Base-by-base conservation (phyloP, 768 basidiomycete genomes). In the Pisolithus sp. region DNA sequence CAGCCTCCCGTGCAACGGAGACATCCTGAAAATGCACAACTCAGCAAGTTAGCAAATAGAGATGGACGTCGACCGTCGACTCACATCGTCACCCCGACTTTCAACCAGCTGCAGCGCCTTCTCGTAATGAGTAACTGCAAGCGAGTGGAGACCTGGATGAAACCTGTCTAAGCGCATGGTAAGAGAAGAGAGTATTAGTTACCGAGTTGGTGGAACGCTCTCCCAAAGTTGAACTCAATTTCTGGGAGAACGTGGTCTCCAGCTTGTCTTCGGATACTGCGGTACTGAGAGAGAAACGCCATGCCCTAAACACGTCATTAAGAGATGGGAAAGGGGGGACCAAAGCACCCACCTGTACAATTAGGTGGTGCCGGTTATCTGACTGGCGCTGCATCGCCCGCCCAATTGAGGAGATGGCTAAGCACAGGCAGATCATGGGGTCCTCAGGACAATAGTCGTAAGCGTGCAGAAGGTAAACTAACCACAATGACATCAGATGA, bases 201-300 rank as follows among this genome's bases (percentile, higher is more conserved):
- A 92, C 93, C 89, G n/a, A 96, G 73, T 53, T 93, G 89, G 62
- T 98, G 95, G 64, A 96, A 98, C 1, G 83, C 81, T 43, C 95
- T 76, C 0, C 86, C 95, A 62, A 94, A 89, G 66, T 99, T 99
- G 65, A 80, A 97, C 52, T 99, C 91, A 4, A 95, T 85, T 66
- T 98, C 94, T 26, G 82, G 78, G 21, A 77, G 57, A 3, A 71
- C 49, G 3, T 57, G 74, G 2, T 72, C 66, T 2, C 67, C 65
- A 45, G 72, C 71, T 2, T 58, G 68, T 40, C 71, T 73, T 13
- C 86, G 76, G 2, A 87, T 61, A n/a, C 74, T 73, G 17, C 92
- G 80, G 66, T 98, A 99, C 45, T 82, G 79, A 0, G 84, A 77
- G 23, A 97, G 67, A 66, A 93, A 96, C 0, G 89, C 90, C 75